Conservation (phyloP, 2,329 filamentous ascomycete genomes). For the Arthrocladium fulminans region DNA sequence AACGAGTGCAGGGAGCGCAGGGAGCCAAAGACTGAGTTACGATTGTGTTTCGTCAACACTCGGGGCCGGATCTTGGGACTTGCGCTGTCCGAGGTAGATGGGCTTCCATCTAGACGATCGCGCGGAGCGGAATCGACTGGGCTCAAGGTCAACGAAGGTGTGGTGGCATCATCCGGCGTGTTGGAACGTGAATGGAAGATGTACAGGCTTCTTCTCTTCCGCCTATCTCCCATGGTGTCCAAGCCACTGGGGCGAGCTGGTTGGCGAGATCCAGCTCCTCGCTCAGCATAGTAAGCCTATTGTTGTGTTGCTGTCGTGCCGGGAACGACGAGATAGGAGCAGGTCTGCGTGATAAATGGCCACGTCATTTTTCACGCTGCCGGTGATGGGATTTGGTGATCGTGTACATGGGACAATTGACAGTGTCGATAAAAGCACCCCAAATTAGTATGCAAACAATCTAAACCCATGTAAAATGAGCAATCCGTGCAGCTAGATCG, state of each 20-base stretch:
- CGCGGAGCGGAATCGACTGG: conserved; percentile 25
- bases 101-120: conserved; percentile 24
- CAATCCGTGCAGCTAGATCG: neutral
- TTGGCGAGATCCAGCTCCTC: neutral
- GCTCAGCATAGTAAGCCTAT: conserved; percentile 3
- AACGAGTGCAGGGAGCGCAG: conserved; percentile 44
- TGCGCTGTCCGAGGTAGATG: conserved; percentile 25
- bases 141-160: conserved; percentile 21
- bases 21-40: conserved; percentile 52
- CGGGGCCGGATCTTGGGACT: conserved; percentile 32
- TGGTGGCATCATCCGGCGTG: conserved; percentile 7
- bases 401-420: neutral
- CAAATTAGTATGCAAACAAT: conserved; percentile 7
- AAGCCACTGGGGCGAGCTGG: neutral
- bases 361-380: neutral
- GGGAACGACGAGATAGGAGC: neutral
- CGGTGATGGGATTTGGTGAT: neutral
- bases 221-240: conserved; percentile 22
- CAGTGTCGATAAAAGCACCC: conserved; percentile 1
- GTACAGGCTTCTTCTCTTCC: conserved; percentile 29
- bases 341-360: neutral
- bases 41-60: conserved; percentile 36
- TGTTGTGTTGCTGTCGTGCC: neutral
- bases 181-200: conserved; percentile 23
- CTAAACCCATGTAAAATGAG: conserved; percentile 2